Evolutionary conservation across 495 filamentous ascomycete genomes (phyloP).

Genomic region (Staphylotrichum tortipilum): DNA sequence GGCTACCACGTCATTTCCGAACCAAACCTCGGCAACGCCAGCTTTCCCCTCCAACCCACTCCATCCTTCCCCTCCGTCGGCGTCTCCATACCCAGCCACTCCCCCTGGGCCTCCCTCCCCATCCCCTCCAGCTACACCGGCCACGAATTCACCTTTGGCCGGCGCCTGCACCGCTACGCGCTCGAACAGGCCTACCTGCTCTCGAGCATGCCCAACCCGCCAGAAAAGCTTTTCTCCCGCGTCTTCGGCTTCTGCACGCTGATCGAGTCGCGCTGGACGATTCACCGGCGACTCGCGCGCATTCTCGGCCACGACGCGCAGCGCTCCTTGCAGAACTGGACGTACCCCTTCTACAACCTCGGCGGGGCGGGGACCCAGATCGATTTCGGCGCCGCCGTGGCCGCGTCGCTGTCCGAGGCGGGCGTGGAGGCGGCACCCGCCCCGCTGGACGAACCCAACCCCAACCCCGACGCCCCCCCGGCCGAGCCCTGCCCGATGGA

Average conservation of each 20-base stretch:
- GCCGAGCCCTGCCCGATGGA: too few species aligned
- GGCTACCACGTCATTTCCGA: constrained; percentile 29
- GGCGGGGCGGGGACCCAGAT: constrained; percentile 65
- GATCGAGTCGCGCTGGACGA: constrained; percentile 42
- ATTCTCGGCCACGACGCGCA: constrained; percentile 31
- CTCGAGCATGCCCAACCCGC: constrained; percentile 46
- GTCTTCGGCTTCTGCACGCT: constrained; percentile 61
- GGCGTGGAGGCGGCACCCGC: too few species aligned
- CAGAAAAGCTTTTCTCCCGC: constrained; percentile 40
- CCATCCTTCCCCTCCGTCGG: constrained; percentile 4
- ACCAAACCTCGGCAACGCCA: constrained; percentile 30
- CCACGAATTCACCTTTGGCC: constrained; percentile 61
- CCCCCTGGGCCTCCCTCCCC: constrained; percentile 24
- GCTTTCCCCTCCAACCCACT: constrained; percentile 20
- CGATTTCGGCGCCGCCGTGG: constrained; percentile 8
- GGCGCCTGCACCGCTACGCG: constrained; percentile 57
- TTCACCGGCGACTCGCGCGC: constrained; percentile 37
- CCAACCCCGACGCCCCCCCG: too few species aligned
- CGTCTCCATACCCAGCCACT: not conserved
- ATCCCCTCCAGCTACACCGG: constrained; percentile 42
- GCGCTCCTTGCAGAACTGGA: constrained; percentile 50
- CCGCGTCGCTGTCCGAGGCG: not conserved
- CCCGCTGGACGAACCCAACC: too few species aligned
- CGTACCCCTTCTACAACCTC: constrained; percentile 55
- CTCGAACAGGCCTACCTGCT: constrained; percentile 56